Conservation (phyloP, 23 red algal species). For the Gracilaria caudata region DNA sequence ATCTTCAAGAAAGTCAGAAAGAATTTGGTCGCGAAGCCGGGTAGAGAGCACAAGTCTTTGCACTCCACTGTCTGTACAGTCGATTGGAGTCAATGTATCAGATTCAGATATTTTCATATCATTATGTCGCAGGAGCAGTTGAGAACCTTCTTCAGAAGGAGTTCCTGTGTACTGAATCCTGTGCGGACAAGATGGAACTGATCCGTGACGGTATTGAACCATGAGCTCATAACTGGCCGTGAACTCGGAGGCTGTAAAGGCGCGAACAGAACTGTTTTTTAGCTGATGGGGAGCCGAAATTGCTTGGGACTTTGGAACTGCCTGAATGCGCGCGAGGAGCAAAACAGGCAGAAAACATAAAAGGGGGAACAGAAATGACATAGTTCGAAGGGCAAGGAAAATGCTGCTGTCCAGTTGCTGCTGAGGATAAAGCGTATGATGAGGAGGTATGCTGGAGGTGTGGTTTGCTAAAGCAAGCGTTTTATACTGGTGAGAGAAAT, state of each 20-base stretch:
- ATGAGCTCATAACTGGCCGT: slow-evolving; percentile 47
- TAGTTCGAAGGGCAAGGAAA: background rate
- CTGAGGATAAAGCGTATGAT: background rate
- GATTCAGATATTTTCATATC: slow-evolving; percentile 59
- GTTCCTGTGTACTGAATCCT: slow-evolving; percentile 27
- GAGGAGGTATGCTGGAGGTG: background rate
- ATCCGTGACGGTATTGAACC: slow-evolving; percentile 53
- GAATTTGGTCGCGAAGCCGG: slow-evolving; percentile 2
- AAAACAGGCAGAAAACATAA: background rate
- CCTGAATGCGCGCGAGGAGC: background rate
- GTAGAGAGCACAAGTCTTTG: slow-evolving; percentile 22
- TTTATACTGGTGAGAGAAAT: background rate
- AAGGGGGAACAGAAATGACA: background rate
- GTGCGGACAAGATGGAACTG: slow-evolving; percentile 34
- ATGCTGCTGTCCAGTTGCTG: background rate
- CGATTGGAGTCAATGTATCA: slow-evolving; percentile 2
- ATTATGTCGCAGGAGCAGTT: slow-evolving; percentile 24
- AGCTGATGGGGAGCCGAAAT: background rate
- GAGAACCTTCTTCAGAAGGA: background rate
- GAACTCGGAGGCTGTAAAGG: slow-evolving; percentile 45
- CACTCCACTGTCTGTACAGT: slow-evolving; percentile 38
- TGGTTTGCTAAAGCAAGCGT: background rate
- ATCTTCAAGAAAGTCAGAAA: background rate
- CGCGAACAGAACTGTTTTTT: slow-evolving; percentile 8
- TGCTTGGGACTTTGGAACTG: background rate